Base-by-base conservation (phyloP, 352 stramenopile species). In the Globisporangium lucens region DNA sequence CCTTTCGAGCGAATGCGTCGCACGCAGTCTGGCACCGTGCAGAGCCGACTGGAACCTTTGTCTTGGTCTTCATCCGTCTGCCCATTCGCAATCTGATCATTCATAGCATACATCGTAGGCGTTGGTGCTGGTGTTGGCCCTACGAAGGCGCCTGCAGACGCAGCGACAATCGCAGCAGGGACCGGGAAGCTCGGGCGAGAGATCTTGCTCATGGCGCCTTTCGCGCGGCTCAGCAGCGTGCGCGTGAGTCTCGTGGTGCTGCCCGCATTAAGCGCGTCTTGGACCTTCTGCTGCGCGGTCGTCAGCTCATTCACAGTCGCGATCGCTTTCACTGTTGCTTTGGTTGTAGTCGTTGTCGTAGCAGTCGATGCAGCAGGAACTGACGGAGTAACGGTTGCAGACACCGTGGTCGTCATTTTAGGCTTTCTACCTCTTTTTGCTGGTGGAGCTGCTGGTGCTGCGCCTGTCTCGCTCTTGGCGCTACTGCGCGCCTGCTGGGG, bases 1-100 rank as follows among this genome's bases (percentile, higher is more conserved):
- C 63, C 63, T 38, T 68, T 68, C 41, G 63, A 68, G 38, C 63
- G 63, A 56, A 69, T 61, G 46, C 64, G 64, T 27, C 30, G 41
- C 46, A 15, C 35, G 36, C 64, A 69, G 43, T 29, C 64, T 1
- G 47, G 24, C 1, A 55, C 6, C 4, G 33, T 65, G 46, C 65
- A 69, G 33, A 69, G 22, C 15, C 65, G 65, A 20, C 41, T 64
- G 33, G 65, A 30, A 5, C 33, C 29, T 46, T 69, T 69, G 49
- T 69, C 64, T 36, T 51, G 56, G 30, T 60, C 35, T 30, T 62
- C 43, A 4, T 68, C 63, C 33, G 55, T 62, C 30, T n/a, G 36
- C 27, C 15, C 41, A 27, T 41, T 51, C 57, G 24, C 49, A 15
- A 6, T 63, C 64, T 30, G 47, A 24, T 52, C 51, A 22, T 57